Conservation (phyloP, 179 eudicot species). For the Pouteria campechiana region DNA sequence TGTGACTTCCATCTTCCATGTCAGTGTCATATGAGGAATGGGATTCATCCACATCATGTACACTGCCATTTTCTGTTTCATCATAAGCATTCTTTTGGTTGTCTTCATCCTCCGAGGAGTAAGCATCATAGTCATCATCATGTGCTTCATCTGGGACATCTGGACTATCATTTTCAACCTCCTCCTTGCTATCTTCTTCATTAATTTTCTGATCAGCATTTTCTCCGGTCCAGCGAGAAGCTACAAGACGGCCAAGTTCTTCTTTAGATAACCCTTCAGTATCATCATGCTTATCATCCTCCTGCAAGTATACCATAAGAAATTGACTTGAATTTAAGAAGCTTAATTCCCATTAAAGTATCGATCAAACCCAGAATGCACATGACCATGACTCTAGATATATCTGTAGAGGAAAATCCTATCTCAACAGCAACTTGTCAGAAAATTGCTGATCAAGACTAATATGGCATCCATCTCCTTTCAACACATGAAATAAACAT, state of each 20-base stretch:
- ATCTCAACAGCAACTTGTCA: no score
- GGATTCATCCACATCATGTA: conserved; percentile 37
- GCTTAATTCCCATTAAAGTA: no score
- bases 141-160: conserved; percentile 31
- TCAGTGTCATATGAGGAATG: conserved; percentile 45
- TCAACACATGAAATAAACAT: no score
- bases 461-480: no score
- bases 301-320: no score
- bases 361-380: no score
- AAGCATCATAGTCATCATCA: conserved; percentile 63
- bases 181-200: conserved; percentile 27
- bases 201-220: conserved; percentile 36
- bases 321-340: no score
- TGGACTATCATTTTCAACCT: conserved; percentile 17
- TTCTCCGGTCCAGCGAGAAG: conserved; percentile 96
- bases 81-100: conserved; percentile 48
- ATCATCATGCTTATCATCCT: conserved; percentile 34
- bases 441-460: no score
- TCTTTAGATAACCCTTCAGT: conserved; percentile 69
- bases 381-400: no score
- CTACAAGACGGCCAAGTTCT: conserved; percentile 89
- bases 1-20: conserved; percentile 78
- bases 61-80: conserved; percentile 34
- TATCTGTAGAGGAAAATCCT: no score
- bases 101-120: conserved; percentile 55